These are phyloP conservation scores for Spathaspora sp. DNA, from an alignment of 1,139 yeast species.

Conservation along the genomic window DNA sequence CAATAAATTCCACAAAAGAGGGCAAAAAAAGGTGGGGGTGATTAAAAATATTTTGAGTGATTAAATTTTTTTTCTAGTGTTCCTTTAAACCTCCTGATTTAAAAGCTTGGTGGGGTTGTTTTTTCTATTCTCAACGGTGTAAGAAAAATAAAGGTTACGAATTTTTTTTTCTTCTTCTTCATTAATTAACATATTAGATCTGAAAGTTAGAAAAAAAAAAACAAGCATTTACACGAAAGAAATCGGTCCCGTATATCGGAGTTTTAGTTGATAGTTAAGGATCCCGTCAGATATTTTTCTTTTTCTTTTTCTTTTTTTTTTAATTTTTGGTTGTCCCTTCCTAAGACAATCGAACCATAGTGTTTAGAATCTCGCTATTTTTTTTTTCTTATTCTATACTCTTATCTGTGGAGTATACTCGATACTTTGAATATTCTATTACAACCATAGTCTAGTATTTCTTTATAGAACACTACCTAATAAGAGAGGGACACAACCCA, in stretches of 20 bases:
- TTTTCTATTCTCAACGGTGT: neutral
- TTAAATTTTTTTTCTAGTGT: neutral
- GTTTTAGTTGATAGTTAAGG: neutral
- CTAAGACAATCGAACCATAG: too few species aligned
- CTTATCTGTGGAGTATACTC: too few species aligned
- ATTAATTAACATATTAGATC: too few species aligned
- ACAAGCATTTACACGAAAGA: neutral
- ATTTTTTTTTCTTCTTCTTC: too few species aligned
- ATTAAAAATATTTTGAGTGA: constrained; percentile 4
- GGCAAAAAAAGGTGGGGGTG: constrained; percentile 7
- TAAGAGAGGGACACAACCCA: neutral
- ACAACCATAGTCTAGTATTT: too few species aligned
- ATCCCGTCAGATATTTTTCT: neutral
- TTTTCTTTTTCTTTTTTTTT: neutral
- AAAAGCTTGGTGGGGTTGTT: neutral
- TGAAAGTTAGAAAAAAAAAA: too few species aligned
- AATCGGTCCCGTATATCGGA: neutral
- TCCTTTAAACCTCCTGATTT: constrained; percentile 1
- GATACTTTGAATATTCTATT: too few species aligned
- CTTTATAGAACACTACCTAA: neutral
- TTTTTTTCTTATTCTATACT: too few species aligned
- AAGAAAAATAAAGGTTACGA: neutral
- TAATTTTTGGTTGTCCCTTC: too few species aligned
- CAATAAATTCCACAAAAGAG: constrained; percentile 2
- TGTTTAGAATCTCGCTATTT: too few species aligned